Base-by-base conservation (phyloP, 2,329 filamentous ascomycete genomes). In the Verticillium alfalfae region DNA sequence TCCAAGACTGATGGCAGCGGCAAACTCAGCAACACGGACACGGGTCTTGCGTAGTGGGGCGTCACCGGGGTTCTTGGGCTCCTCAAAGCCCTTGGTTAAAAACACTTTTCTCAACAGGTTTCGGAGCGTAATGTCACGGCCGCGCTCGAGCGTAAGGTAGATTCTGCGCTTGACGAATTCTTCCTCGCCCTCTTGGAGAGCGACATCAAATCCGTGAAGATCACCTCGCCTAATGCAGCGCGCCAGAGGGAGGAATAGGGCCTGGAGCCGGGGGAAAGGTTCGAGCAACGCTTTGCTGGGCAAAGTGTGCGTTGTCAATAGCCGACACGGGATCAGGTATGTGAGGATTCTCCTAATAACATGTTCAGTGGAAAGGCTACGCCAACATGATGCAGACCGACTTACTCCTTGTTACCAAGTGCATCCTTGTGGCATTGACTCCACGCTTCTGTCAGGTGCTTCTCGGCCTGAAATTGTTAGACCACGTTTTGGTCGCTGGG, bases 41-140 rank as follows among this genome's bases (percentile, higher is more conserved):
- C 95, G 86, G 1, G 92, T 96, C 66, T 88, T 84, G 41, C 88
- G 84, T 37, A 90, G 77, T 1, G 86, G 83, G 3, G 84, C 78
- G 7, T 83, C 81, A 58, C 85, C 84, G 8, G 85, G 83, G 60
- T 92, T 88, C 67, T 94, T 93, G 13, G 84, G 72, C 64, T 92
- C 88, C 67, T 94, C 92, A 64, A 89, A 95, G 0, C 93, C 95
- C 49, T 90, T 92, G 1, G 87, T 86, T 22, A 98, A 73, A 72
- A 95, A 98, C 2, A 98, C 93, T 72, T 96, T 97, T 49, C 95
- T 87, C 64, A 97, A 85, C 3, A 99, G 81, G 72, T 99, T 99
- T 61, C 95, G 90, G 65, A 99, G 76, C 10, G 93, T 91, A 64
- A 98, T 92, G 70, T 99, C 95, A 58, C 95, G 89, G 13, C 92